Conservation (phyloP, 495 filamentous ascomycete genomes). For the Aspergillus panamensis region DNA sequence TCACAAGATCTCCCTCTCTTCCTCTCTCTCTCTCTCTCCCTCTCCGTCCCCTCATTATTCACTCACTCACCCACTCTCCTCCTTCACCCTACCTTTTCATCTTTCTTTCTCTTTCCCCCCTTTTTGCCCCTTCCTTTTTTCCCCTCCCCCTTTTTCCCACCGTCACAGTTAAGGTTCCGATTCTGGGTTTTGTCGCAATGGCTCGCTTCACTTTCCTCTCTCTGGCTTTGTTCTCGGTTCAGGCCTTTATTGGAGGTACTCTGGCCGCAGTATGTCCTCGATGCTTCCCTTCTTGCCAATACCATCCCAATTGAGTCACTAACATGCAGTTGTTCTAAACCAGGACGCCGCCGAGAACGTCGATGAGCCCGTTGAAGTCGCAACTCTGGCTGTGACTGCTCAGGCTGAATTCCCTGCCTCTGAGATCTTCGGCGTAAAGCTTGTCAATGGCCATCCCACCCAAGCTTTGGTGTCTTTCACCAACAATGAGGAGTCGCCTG, state of each 20-base stretch:
- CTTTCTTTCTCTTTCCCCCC: slow-evolving; percentile 1
- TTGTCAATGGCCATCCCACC: slow-evolving; percentile 89
- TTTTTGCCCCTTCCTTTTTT: slow-evolving; percentile 19
- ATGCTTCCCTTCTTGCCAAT: slow-evolving; percentile 7
- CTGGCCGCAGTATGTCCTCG: slow-evolving; percentile 56
- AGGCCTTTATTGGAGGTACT: slow-evolving; percentile 59
- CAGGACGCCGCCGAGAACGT: slow-evolving; percentile 47
- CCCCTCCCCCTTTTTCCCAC: slow-evolving; percentile 20
- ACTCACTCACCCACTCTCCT: neutral
- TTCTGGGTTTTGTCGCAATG: slow-evolving; percentile 49
- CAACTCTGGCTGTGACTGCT: slow-evolving; percentile 69
- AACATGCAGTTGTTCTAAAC: slow-evolving; percentile 7
- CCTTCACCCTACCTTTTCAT: neutral
- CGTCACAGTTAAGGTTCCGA: slow-evolving; percentile 16
- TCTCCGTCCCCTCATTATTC: neutral
- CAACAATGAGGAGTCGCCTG: slow-evolving; percentile 76
- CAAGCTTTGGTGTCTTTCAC: slow-evolving; percentile 73
- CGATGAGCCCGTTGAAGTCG: slow-evolving; percentile 45
- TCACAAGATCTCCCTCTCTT: slow-evolving; percentile 2
- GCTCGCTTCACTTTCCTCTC: slow-evolving; percentile 68
- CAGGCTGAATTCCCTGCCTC: slow-evolving; percentile 77
- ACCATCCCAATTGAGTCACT: slow-evolving; percentile 30
- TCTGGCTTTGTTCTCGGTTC: slow-evolving; percentile 67
- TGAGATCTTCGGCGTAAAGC: slow-evolving; percentile 92
- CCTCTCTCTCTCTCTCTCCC: neutral